Evolutionary conservation across 164 flowering plant species (phyloP), one percentile per base, ranked within the genome.

Genomic region (Tinospora cordifolia): DNA sequence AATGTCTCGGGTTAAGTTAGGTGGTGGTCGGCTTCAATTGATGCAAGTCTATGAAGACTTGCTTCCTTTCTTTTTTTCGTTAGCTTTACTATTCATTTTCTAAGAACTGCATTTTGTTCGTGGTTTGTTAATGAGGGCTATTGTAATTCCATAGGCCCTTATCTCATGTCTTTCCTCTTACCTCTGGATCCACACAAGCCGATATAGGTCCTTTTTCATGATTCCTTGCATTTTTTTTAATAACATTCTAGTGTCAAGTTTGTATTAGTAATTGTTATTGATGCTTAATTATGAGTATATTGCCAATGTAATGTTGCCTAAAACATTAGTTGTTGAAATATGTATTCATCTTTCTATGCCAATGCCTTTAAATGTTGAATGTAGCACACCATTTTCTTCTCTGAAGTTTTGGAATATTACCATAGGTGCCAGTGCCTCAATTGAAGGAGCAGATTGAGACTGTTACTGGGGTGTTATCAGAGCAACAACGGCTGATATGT

Each of bases 401-500:
- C 19, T 22, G 26, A 1, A 12, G 65, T 51, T 30, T 67, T 67
- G 57, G 49, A 40, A 19, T 70, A 47, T 54, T 9, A 22, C 21
- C 83, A 38, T 88, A 93, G 98, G 82, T 94, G 75, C 88, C 96
- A 0, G 96, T 94, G 65, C 96, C 97, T 75, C 90, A 88, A 59
- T 71, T 94, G 75, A 94, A 94, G 81, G 90, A 89, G 30, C 95
- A 90, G 72, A 88, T 94, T 80, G 92, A 96, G 67, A 77, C 86
- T 38, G 84, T 87, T 27, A 94, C 97, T 63, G 96, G 98, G 46
- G 90, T 92, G 63, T 64, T 88, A 67, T 86, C 97, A 26, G 93
- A 89, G 62, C 95, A 88, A 71, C 98, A 94, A 60, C 90, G 98
- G 24, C 84, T 92, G 44, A 94, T 94, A 76, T 94, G 97, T 67